phyloP scores from a whole-genome alignment of 768 basidiomycete species.

The Vishniacozyma victoriae region DNA sequence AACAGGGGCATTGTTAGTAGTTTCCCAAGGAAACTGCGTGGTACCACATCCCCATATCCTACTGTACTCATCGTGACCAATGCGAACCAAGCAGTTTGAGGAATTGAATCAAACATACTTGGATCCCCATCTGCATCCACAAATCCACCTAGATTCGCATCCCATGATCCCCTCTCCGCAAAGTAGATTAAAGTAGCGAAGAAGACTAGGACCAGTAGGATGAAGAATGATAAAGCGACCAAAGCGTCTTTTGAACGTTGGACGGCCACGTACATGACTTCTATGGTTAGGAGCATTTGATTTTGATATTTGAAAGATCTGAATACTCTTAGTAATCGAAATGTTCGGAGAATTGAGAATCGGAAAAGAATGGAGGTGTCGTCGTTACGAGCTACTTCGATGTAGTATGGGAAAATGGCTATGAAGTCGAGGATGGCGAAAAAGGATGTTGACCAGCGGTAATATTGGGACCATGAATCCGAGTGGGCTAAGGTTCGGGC shows the following conservation, averaged over 20 bases:
- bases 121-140: conserved; percentile 68
- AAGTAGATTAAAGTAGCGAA: conserved; percentile 90
- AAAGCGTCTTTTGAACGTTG: conserved; percentile 79
- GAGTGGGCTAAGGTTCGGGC: conserved; percentile 54
- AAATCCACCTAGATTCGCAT: conserved; percentile 68
- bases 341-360: conserved; percentile 85
- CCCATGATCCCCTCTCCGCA: conserved; percentile 85
- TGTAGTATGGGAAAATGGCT: conserved; percentile 81
- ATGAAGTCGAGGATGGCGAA: conserved; percentile 80
- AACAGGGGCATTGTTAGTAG: conserved; percentile 79
- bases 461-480: conserved; percentile 61
- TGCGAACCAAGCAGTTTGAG: conserved; percentile 69
- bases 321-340: conserved; percentile 81
- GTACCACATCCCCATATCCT: conserved; percentile 87
- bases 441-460: conserved; percentile 51
- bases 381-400: conserved; percentile 73
- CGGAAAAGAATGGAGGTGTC: conserved; percentile 85
- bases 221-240: conserved; percentile 80
- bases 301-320: conserved; percentile 69
- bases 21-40: conserved; percentile 78
- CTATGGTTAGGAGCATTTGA: conserved; percentile 53
- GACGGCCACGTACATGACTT: conserved; percentile 76
- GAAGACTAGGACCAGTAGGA: conserved; percentile 75
- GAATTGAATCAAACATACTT: conserved; percentile 56
- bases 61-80: conserved; percentile 68